Percentiles rank a stretch among this genome's conserved stretches.
Conservation (phyloP, 805 yeast genomes). For the Millerago galiae region DNA sequence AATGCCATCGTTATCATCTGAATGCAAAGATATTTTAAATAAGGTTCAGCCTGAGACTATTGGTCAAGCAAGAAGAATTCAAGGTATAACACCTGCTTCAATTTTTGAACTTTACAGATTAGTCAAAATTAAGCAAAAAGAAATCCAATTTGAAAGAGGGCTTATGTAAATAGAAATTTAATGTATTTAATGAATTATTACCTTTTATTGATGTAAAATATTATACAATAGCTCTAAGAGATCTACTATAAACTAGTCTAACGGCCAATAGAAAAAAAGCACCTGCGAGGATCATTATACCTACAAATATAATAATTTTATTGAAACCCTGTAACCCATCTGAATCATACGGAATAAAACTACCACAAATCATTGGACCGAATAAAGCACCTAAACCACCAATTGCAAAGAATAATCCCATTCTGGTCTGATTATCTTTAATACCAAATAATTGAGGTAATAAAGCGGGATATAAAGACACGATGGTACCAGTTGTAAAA, state of each 20-base stretch:
- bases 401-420: conserved; percentile 24
- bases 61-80: conserved; percentile 92
- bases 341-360: conserved; percentile 23
- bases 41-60: conserved; percentile 79
- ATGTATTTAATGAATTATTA: too few species aligned
- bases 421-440: conserved; percentile 26
- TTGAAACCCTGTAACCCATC: conserved; percentile 20
- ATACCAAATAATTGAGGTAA: conserved; percentile 26
- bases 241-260: background rate
- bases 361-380: conserved; percentile 31
- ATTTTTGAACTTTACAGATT: conserved; percentile 69
- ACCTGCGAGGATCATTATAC: conserved; percentile 20
- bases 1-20: conserved; percentile 63
- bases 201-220: too few species aligned
- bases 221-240: background rate
- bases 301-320: conserved; percentile 27
- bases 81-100: conserved; percentile 94
- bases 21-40: conserved; percentile 64
- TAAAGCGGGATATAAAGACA: conserved; percentile 27
- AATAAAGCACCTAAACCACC: conserved; percentile 27
- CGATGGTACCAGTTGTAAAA: conserved; percentile 28
- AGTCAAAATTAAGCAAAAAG: conserved; percentile 26
- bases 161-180: background rate
- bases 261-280: background rate
- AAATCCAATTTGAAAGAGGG: conserved; percentile 3